Conservation (phyloP, 2,329 filamentous ascomycete species). For the Periconia digitata region DNA sequence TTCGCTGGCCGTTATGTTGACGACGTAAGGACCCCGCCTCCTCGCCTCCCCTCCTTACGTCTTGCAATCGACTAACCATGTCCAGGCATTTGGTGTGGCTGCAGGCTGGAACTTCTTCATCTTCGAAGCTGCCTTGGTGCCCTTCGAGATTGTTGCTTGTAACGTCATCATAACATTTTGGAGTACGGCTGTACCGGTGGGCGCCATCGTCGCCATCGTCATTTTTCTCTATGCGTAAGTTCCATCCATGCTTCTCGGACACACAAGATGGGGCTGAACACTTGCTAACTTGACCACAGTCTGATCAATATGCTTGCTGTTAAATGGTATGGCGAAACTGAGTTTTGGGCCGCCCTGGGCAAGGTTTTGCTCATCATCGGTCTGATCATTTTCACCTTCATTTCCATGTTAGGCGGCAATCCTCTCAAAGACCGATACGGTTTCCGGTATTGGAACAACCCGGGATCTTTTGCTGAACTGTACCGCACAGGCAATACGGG, state of each 20-base stretch:
- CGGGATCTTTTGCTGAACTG: conserved; percentile 68
- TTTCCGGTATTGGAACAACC: conserved; percentile 56
- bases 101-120: conserved; percentile 76
- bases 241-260: neutral
- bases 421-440: conserved; percentile 58
- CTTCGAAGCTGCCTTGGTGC: conserved; percentile 67
- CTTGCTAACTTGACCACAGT: conserved; percentile 28
- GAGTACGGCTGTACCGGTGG: conserved; percentile 61
- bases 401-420: conserved; percentile 82
- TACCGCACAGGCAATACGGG: conserved; percentile 68
- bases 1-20: conserved; percentile 76
- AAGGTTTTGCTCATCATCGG: conserved; percentile 52
- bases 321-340: conserved; percentile 55
- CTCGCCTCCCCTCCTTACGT: neutral
- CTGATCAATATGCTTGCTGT: conserved; percentile 67
- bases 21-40: conserved; percentile 55
- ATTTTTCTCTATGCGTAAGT: conserved; percentile 61
- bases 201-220: conserved; percentile 63
- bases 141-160: conserved; percentile 63
- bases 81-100: conserved; percentile 63
- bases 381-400: conserved; percentile 64
- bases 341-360: conserved; percentile 72
- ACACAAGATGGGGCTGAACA: neutral
- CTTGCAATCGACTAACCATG: neutral
- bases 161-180: conserved; percentile 46